Percentiles rank a stretch among this genome's conserved stretches.
phyloP scores from a whole-genome alignment of 2,329 filamentous ascomycete genomes.

The Colletotrichum navitas region DNA sequence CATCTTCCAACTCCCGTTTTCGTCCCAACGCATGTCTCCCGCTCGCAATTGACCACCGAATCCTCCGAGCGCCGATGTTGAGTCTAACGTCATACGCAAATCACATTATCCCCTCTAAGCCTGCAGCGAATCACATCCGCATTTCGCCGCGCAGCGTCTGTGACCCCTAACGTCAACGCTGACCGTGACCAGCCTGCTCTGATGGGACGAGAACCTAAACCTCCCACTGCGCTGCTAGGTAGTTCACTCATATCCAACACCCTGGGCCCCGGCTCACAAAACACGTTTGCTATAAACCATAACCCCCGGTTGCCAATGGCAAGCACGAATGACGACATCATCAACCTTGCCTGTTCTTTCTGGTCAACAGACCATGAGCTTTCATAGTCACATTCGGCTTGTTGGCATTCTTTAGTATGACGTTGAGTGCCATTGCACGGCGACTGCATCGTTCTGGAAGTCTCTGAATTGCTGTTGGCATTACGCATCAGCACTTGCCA shows the following conservation, averaged over 20 bases:
- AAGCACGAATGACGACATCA: background rate
- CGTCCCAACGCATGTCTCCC: conserved; percentile 19
- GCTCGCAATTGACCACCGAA: conserved; percentile 19
- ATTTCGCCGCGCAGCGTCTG: conserved; percentile 6
- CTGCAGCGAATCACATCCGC: conserved; percentile 6
- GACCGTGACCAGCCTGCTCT: background rate
- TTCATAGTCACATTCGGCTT: background rate
- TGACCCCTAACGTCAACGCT: background rate
- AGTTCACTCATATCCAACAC: background rate
- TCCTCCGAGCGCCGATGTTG: conserved; percentile 27
- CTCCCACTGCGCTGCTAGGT: conserved; percentile 12
- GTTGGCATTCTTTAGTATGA: too few species aligned
- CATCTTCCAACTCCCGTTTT: conserved; percentile 3
- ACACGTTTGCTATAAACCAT: background rate
- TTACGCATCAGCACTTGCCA: background rate
- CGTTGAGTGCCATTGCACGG: background rate
- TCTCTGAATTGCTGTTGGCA: background rate
- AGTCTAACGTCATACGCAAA: conserved; percentile 1
- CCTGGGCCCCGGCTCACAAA: background rate
- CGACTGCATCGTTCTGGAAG: background rate
- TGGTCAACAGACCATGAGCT: background rate
- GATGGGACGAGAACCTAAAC: conserved; percentile 14
- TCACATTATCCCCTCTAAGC: too few species aligned
- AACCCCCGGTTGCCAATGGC: background rate
- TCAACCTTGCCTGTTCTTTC: background rate